phyloP scores from a whole-genome alignment of 176 grass and related monocot genomes.

The Carex cristatella region DNA sequence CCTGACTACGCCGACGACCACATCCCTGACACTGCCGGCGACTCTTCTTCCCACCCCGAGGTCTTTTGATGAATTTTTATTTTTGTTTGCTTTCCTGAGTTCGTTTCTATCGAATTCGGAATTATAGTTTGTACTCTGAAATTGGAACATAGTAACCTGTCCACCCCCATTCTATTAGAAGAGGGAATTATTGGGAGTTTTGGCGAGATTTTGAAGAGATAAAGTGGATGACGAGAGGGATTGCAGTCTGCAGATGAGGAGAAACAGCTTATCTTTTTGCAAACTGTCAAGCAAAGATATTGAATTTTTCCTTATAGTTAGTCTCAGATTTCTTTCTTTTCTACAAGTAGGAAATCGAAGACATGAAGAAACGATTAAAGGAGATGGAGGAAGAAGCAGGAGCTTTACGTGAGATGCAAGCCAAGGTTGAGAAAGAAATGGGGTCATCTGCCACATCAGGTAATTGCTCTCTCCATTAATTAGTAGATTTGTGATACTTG shows the following conservation, averaged over 20 bases:
- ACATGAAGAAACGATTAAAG: conserved; percentile 36
- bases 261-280: background rate
- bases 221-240: background rate
- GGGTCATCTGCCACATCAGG: conserved; percentile 19
- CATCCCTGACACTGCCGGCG: background rate
- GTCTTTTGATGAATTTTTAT: conserved; percentile 24
- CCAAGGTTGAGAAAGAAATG: conserved; percentile 35
- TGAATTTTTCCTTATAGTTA: too few relatives aligned
- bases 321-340: background rate
- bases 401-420: conserved; percentile 37
- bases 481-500: background rate
- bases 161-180: background rate
- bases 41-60: conserved; percentile 26
- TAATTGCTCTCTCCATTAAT: background rate
- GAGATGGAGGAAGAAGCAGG: conserved; percentile 38
- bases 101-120: background rate
- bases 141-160: background rate
- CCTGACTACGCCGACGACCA: background rate
- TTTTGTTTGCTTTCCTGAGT: background rate
- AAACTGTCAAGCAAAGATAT: background rate
- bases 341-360: conserved; percentile 27
- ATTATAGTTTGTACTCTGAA: background rate
- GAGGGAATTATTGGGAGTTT: background rate
- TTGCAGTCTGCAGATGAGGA: background rate
- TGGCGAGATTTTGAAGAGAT: background rate